A percentile compares a stretch with the other conserved stretches of the same genome.
Evolutionary conservation across 2,329 filamentous ascomycete species (phyloP).

Genomic region (Proliferodiscus dingleyae): DNA sequence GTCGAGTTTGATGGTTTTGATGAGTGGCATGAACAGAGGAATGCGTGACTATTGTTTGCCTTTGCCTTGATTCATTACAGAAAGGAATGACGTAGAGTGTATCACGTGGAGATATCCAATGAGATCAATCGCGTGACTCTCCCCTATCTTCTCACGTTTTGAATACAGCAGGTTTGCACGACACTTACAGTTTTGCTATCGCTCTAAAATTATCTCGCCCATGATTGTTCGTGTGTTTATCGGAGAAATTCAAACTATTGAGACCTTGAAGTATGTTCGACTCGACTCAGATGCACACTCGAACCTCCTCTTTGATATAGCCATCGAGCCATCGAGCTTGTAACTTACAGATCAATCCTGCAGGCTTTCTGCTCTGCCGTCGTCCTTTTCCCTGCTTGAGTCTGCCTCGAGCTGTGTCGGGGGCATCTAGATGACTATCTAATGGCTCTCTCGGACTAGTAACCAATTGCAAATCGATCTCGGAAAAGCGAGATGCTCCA

Average conservation of each 20-base stretch:
- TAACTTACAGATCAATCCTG: too few species aligned
- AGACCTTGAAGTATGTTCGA: too few species aligned
- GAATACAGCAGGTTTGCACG: background rate
- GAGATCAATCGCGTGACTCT: background rate
- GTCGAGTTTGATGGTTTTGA: background rate
- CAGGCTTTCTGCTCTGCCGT: too few species aligned
- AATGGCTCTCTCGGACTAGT: background rate
- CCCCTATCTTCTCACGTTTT: background rate
- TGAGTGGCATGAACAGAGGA: background rate
- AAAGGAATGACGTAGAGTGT: constrained; percentile 1
- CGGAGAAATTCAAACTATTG: too few species aligned
- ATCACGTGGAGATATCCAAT: background rate
- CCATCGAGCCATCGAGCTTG: too few species aligned
- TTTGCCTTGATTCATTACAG: background rate
- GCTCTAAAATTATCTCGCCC: too few species aligned
- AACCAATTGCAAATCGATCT: background rate
- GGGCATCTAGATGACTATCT: background rate
- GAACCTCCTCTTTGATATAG: too few species aligned
- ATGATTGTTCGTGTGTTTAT: too few species aligned
- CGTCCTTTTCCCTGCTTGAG: too few species aligned
- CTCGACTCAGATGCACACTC: too few species aligned
- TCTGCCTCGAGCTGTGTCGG: background rate
- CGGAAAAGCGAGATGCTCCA: too few species aligned
- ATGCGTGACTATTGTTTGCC: background rate
- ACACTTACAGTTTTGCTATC: too few species aligned